phyloP scores from a whole-genome alignment of 2,329 filamentous ascomycete genomes.

The Endothia cerciana region DNA sequence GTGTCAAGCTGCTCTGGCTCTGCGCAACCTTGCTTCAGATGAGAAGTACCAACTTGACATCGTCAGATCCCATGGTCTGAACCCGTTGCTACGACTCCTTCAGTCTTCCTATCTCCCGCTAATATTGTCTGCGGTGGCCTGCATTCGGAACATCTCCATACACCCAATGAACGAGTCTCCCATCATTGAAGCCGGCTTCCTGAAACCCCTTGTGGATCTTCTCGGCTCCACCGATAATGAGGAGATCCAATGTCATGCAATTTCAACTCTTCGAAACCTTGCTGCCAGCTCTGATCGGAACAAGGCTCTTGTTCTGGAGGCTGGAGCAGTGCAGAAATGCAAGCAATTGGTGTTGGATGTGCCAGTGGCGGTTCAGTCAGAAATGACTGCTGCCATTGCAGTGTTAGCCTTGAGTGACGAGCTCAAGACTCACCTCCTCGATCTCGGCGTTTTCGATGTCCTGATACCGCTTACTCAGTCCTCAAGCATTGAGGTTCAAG shows the following conservation, averaged over 20 bases:
- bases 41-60: constrained; percentile 99
- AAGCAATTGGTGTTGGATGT: constrained; percentile 95
- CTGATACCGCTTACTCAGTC: constrained; percentile 94
- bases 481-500: constrained; percentile 95
- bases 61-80: constrained; percentile 83
- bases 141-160: constrained; percentile 98
- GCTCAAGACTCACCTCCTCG: constrained; percentile 87
- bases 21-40: constrained; percentile 94
- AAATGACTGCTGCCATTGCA: constrained; percentile 99
- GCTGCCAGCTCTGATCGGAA: constrained; percentile 97
- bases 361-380: constrained; percentile 91
- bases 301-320: constrained; percentile 96
- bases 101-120: constrained; percentile 95
- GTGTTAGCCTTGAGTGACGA: constrained; percentile 95
- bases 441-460: constrained; percentile 93
- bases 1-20: constrained; percentile 91
- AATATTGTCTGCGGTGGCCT: constrained; percentile 94
- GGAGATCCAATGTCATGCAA: constrained; percentile 98
- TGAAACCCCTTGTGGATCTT: constrained; percentile 90
- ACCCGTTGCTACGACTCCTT: constrained; percentile 82
- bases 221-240: constrained; percentile 96
- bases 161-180: constrained; percentile 97
- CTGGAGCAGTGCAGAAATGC: constrained; percentile 97
- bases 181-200: constrained; percentile 96
- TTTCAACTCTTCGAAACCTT: constrained; percentile 92